Evolutionary conservation across 1,284 basidiomycete genomes (phyloP).

Genomic region (Lignosus rhinocerotis): DNA sequence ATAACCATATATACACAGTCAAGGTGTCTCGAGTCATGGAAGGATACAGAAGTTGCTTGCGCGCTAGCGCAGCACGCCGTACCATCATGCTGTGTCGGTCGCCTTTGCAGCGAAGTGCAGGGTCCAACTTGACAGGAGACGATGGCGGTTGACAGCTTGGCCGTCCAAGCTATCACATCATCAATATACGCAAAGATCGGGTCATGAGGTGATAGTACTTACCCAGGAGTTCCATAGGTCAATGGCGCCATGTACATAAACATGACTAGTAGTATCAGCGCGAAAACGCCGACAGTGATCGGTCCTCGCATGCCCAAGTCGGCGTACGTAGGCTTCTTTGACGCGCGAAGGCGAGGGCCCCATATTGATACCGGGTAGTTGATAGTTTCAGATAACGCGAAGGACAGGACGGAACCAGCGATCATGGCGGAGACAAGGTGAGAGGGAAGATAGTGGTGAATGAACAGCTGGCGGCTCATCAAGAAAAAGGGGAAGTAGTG

Average conservation of each 20-base stretch:
- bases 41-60: background rate
- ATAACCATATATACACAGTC: background rate
- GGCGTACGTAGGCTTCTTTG: slow-evolving; percentile 64
- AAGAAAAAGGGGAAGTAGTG: slow-evolving; percentile 99
- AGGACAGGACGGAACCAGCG: slow-evolving; percentile 90
- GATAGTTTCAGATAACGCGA: slow-evolving; percentile 88
- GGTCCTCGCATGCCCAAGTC: slow-evolving; percentile 73
- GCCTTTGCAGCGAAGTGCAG: slow-evolving; percentile 80
- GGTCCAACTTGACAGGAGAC: slow-evolving; percentile 78
- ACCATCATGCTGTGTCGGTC: slow-evolving; percentile 11
- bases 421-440: slow-evolving; percentile 91
- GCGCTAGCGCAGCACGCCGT: background rate
- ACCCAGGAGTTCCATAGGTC: slow-evolving; percentile 93
- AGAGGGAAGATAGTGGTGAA: slow-evolving; percentile 97
- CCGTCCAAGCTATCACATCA: slow-evolving; percentile 61
- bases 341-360: slow-evolving; percentile 50
- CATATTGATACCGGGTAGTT: slow-evolving; percentile 86
- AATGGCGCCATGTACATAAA: slow-evolving; percentile 82
- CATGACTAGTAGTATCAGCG: slow-evolving; percentile 63
- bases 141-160: slow-evolving; percentile 68
- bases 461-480: slow-evolving; percentile 95
- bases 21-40: background rate
- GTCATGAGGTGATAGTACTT: slow-evolving; percentile 35
- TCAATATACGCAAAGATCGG: slow-evolving; percentile 15
- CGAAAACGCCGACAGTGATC: slow-evolving; percentile 59